Percentiles rank a stretch among this genome's conserved stretches.
Conservation (phyloP, 768 basidiomycete species). For the Galerina sulciceps region DNA sequence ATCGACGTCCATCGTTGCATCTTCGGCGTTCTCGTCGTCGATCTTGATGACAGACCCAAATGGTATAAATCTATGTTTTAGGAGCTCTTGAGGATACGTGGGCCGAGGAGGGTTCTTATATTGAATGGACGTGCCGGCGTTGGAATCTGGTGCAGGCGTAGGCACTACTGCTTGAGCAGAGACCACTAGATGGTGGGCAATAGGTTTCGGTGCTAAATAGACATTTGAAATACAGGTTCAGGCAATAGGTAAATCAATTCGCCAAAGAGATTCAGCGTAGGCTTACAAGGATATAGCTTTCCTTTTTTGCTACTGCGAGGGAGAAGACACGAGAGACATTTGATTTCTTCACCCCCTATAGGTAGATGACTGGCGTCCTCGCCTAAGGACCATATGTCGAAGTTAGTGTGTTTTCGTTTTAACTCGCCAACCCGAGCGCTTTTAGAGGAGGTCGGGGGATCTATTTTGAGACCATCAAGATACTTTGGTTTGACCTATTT, state of each 20-base stretch:
- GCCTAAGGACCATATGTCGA: slow-evolving; percentile 70
- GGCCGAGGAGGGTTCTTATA: slow-evolving; percentile 60
- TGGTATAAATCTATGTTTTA: slow-evolving; percentile 69
- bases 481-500: slow-evolving; percentile 69
- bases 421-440: slow-evolving; percentile 52
- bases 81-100: slow-evolving; percentile 59
- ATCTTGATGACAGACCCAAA: slow-evolving; percentile 50
- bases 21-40: slow-evolving; percentile 20
- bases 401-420: slow-evolving; percentile 55
- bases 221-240: neutral
- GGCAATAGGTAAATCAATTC: neutral
- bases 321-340: slow-evolving; percentile 61
- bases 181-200: slow-evolving; percentile 62
- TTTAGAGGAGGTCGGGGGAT: slow-evolving; percentile 42
- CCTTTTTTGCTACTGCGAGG: slow-evolving; percentile 67
- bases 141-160: slow-evolving; percentile 25
- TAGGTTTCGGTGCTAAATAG: slow-evolving; percentile 57
- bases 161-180: slow-evolving; percentile 50
- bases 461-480: slow-evolving; percentile 55
- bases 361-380: slow-evolving; percentile 28
- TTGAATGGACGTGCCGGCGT: slow-evolving; percentile 10
- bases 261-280: neutral
- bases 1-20: slow-evolving; percentile 29
- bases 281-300: slow-evolving; percentile 58
- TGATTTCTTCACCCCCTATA: slow-evolving; percentile 68